Evolutionary conservation across 306 rosid species (phyloP).

Genomic region (Nissolia schottii): DNA sequence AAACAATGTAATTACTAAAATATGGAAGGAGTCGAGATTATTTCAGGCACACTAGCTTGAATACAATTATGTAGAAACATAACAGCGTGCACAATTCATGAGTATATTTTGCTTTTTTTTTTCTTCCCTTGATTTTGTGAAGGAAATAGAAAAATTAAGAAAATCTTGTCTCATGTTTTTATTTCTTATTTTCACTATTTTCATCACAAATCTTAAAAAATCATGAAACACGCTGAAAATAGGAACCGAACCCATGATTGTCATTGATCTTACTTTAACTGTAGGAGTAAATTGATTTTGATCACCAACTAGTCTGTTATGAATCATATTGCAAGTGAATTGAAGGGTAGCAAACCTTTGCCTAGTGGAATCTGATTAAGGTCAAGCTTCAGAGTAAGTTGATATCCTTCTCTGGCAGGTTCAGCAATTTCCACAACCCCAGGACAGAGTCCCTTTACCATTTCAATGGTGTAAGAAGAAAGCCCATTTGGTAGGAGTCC

Average conservation of each 20-base stretch:
- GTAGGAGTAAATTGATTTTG: not conserved
- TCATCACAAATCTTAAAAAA: too few relatives aligned
- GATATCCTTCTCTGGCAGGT: conserved; percentile 69
- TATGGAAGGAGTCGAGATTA: not conserved
- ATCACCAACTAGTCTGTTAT: not conserved
- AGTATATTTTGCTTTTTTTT: too few relatives aligned
- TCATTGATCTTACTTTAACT: not conserved
- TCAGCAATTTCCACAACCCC: conserved; percentile 51
- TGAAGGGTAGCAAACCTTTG: conserved; percentile 50
- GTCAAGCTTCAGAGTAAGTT: conserved; percentile 62
- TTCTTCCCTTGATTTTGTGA: too few relatives aligned
- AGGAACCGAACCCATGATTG: too few relatives aligned
- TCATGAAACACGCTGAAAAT: too few relatives aligned
- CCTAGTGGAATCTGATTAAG: conserved; percentile 44
- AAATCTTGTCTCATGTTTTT: too few relatives aligned
- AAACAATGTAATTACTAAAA: not conserved
- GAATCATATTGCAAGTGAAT: not conserved
- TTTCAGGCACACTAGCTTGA: not conserved
- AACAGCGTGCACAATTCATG: not conserved
- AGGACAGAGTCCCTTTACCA: conserved; percentile 50
- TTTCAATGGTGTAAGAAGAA: conserved; percentile 48
- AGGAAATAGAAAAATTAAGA: too few relatives aligned
- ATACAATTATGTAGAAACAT: not conserved
- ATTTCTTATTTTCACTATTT: too few relatives aligned
- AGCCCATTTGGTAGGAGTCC: conserved; percentile 41